Conservation (phyloP, 2,329 filamentous ascomycete genomes). For the Tothia fuscella region DNA sequence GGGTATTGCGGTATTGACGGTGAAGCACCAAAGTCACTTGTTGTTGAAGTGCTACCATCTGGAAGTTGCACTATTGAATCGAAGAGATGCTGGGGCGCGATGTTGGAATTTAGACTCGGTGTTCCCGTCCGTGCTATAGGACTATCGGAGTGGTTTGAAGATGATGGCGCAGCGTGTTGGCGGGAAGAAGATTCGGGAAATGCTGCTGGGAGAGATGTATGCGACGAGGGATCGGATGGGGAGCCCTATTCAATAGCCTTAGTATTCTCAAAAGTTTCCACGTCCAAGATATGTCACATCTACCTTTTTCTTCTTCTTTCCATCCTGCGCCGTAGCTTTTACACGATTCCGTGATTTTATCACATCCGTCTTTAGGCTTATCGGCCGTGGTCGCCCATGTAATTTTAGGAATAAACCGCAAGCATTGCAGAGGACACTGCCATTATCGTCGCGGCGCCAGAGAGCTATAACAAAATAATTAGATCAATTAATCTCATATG, state of each 20-base stretch:
- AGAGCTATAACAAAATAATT: too few relatives aligned
- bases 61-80: constrained; percentile 28
- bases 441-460: constrained; percentile 94
- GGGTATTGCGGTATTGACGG: constrained; percentile 33
- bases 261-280: background rate
- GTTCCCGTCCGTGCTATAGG: constrained; percentile 71
- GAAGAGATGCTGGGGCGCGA: constrained; percentile 67
- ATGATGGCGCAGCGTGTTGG: constrained; percentile 49
- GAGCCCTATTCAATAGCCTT: background rate
- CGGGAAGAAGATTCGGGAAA: constrained; percentile 42
- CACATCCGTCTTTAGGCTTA: constrained; percentile 95
- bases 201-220: constrained; percentile 4
- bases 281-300: background rate
- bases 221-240: background rate
- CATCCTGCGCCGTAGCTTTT: constrained; percentile 46
- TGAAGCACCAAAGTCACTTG: constrained; percentile 28
- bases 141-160: constrained; percentile 63
- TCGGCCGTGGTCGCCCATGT: constrained; percentile 83
- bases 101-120: constrained; percentile 57
- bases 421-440: constrained; percentile 94
- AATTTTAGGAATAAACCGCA: constrained; percentile 96
- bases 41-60: background rate
- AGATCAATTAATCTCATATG: too few relatives aligned
- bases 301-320: constrained; percentile 19
- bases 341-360: constrained; percentile 99